These are phyloP conservation scores for Aspergillus luchuensis DNA, from an alignment of 2,329 filamentous ascomycete species.

Conservation along the genomic window DNA sequence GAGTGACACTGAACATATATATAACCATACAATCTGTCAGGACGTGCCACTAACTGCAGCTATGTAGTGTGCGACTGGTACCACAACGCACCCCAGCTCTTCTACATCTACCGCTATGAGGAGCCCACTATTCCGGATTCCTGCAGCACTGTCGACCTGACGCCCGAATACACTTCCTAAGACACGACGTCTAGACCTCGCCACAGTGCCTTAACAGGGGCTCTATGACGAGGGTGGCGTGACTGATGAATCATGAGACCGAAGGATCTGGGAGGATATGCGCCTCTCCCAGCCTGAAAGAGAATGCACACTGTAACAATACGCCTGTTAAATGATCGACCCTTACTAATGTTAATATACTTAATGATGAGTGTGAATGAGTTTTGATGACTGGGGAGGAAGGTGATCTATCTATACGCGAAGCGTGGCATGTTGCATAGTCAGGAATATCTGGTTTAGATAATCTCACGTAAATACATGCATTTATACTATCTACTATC, in stretches of 20 bases:
- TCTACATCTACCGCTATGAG: constrained; percentile 35
- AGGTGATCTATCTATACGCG: not conserved
- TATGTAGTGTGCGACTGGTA: constrained; percentile 43
- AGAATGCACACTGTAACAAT: constrained; percentile 9
- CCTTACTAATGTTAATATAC: not conserved
- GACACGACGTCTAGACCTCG: constrained; percentile 14
- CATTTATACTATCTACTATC: too few species aligned
- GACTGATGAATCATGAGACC: constrained; percentile 20
- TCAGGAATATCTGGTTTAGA: not conserved
- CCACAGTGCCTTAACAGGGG: not conserved
- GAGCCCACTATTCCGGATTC: constrained; percentile 30
- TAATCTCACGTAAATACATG: too few species aligned
- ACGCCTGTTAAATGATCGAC: not conserved
- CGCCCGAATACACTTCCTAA: constrained; percentile 28
- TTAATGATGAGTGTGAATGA: not conserved
- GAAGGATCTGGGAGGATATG: constrained; percentile 3
- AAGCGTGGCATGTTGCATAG: not conserved
- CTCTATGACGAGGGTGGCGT: constrained; percentile 20
- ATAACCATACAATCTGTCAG: not conserved
- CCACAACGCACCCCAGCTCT: constrained; percentile 44
- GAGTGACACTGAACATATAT: constrained; percentile 20
- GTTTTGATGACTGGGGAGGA: not conserved
- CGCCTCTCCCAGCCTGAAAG: not conserved
- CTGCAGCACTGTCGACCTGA: constrained; percentile 38
- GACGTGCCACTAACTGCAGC: constrained; percentile 2